These are phyloP conservation scores for Osmozyma mogii DNA, from an alignment of 805 yeast genomes.

Conservation along the genomic window DNA sequence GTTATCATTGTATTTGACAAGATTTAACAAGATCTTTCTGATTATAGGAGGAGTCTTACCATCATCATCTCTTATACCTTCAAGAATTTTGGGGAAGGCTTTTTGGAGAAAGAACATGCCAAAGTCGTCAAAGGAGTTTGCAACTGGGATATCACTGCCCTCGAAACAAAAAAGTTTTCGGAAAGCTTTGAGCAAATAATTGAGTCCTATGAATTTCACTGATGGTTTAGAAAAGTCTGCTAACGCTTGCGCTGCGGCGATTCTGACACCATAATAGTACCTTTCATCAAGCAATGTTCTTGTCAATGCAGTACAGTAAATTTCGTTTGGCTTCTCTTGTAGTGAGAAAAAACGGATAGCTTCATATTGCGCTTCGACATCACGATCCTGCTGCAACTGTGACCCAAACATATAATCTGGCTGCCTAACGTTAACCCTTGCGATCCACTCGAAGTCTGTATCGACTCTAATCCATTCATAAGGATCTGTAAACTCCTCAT, in stretches of 20 bases:
- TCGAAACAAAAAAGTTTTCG: conserved; percentile 67
- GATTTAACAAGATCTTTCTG: conserved; percentile 54
- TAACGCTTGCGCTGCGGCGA: conserved; percentile 78
- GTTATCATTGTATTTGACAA: conserved; percentile 81
- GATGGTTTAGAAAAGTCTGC: conserved; percentile 58
- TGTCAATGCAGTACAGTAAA: conserved; percentile 69
- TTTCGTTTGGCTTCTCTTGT: conserved; percentile 44
- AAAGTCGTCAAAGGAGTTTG: conserved; percentile 74
- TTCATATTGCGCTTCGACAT: conserved; percentile 90
- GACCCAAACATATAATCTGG: conserved; percentile 95
- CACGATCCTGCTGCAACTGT: conserved; percentile 89
- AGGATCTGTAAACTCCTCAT: conserved; percentile 75
- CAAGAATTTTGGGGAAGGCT: conserved; percentile 56
- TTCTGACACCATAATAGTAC: conserved; percentile 82
- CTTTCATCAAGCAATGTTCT: conserved; percentile 78
- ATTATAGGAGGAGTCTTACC: conserved; percentile 55
- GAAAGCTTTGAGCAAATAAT: conserved; percentile 64
- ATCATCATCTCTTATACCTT: conserved; percentile 51
- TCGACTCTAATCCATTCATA: conserved; percentile 98
- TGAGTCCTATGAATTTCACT: conserved; percentile 62
- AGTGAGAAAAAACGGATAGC: conserved; percentile 69
- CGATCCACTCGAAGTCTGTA: conserved; percentile 96
- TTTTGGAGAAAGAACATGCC: conserved; percentile 62
- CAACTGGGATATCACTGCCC: conserved; percentile 52
- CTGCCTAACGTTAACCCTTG: conserved; percentile 70